Evolutionary conservation across 1,284 basidiomycete species (phyloP), one percentile per base, ranked within the genome.

Genomic region (Hemileia vastatrix): DNA sequence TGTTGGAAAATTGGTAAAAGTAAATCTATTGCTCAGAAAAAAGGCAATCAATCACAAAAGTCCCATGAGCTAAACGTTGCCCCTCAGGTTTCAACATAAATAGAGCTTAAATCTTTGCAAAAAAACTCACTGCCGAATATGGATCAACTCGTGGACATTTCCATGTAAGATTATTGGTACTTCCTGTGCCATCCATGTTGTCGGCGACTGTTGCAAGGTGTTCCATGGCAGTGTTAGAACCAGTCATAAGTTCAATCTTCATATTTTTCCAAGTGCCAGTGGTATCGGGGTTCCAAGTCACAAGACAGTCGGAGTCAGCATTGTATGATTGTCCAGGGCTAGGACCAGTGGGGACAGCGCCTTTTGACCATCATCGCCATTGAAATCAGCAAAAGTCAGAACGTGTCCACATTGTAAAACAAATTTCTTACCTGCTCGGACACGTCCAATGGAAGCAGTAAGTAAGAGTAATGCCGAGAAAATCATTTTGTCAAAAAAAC

Each of bases 161-260:
- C 72, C 81, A 88, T 33, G 76, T 74, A 72, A 80, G 84, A 3
- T 76, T 76, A 13, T 73, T 77, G 40, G 77, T 75, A 43, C 70
- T 67, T 31, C 78, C 67, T 63, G 83, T 84, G n/a, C 84, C 87
- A 62, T 83, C 81, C n/a, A 81, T 74, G 6, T 80, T 74, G 3
- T 78, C 84, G 5, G 82, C 80, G 57, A 86, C 81, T 64, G 83
- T 84, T 84, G 68, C 82, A 61, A 89, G 71, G 68, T 81, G 81
- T 54, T 83, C 75, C 87, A 91, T 91, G 52, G 79, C 68, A 40
- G 79, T 75, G 77, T 91, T 90, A 68, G 80, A 74, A 4, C 88
- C 88, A 0, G 85, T 85, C 86, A 88, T 89, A 67, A 91, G 81
- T 75, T 88, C 79, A 62, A 90, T 85, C 63, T 79, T 76, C 82